phyloP scores from a whole-genome alignment of 2,329 filamentous ascomycete genomes.

The Neonectria neomacrospora region DNA sequence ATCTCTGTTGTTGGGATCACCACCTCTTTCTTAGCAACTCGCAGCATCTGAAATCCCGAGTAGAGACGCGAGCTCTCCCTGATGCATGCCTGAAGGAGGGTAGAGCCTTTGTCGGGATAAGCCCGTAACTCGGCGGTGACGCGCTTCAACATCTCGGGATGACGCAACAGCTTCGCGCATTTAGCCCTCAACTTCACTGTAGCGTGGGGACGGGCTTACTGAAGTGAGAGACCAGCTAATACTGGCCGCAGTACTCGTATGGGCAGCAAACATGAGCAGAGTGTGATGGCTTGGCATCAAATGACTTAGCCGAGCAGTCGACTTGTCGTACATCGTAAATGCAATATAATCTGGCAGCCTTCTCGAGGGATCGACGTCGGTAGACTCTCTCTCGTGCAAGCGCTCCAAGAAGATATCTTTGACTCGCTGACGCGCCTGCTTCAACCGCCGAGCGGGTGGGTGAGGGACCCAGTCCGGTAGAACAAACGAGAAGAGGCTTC shows the following conservation, averaged over 20 bases:
- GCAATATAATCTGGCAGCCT: constrained; percentile 17
- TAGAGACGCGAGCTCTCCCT: constrained; percentile 21
- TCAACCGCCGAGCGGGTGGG: constrained; percentile 18
- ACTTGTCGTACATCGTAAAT: constrained; percentile 23
- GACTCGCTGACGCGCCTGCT: constrained; percentile 14
- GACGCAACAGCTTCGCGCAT: constrained; percentile 8
- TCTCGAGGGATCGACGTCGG: neutral
- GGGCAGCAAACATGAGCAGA: constrained; percentile 24
- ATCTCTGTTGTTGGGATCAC: constrained; percentile 13
- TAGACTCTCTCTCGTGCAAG: constrained; percentile 3
- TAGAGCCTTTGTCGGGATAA: constrained; percentile 12
- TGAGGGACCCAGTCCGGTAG: constrained; percentile 23
- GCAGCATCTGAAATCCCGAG: constrained; percentile 23
- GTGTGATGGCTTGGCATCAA: constrained; percentile 26
- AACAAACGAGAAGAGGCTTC: constrained; percentile 19
- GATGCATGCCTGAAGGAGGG: constrained; percentile 23
- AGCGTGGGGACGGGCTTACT: neutral
- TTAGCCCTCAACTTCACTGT: neutral
- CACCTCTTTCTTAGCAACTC: constrained; percentile 14
- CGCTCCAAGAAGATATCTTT: constrained; percentile 20
- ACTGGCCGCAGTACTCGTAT: constrained; percentile 21
- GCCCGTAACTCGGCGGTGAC: constrained; percentile 14
- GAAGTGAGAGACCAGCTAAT: constrained; percentile 24
- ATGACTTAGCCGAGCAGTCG: constrained; percentile 17
- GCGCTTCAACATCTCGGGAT: constrained; percentile 14